These are phyloP conservation scores for Ceratobasidium sp. DNA, from an alignment of 1,284 basidiomycete genomes.

Conservation along the genomic window DNA sequence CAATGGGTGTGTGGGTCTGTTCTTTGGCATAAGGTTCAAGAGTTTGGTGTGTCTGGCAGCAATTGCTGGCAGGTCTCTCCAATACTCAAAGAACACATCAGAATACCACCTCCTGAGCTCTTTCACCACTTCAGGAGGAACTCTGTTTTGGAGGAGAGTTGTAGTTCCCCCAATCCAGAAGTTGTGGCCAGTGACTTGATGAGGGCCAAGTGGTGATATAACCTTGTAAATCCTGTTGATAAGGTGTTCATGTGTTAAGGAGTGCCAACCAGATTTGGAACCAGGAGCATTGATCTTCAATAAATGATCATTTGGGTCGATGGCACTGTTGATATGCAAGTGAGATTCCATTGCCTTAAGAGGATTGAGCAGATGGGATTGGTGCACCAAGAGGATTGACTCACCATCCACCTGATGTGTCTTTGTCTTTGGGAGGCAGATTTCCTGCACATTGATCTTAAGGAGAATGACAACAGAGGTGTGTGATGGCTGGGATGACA, in stretches of 20 bases:
- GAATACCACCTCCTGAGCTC: constrained; percentile 49
- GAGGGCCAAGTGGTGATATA: constrained; percentile 48
- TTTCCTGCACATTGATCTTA: not conserved
- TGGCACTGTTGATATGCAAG: not conserved
- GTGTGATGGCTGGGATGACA: not conserved
- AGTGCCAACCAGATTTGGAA: not conserved
- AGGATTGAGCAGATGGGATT: constrained; percentile 8
- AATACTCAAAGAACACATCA: constrained; percentile 49
- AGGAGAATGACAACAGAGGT: not conserved
- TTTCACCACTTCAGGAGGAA: constrained; percentile 49
- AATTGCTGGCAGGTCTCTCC: constrained; percentile 43
- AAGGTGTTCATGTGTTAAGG: not conserved
- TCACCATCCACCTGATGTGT: not conserved
- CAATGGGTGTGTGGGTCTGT: too few species aligned
- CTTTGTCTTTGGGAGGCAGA: constrained; percentile 21
- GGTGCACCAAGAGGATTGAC: not conserved
- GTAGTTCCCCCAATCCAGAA: constrained; percentile 52
- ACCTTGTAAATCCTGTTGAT: constrained; percentile 10
- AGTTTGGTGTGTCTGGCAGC: not conserved
- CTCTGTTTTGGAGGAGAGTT: constrained; percentile 48
- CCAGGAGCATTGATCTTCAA: not conserved
- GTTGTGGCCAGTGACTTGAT: constrained; percentile 49
- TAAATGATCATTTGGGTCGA: not conserved
- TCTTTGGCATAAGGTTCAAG: too few species aligned
- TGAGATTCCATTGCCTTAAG: not conserved